These are phyloP conservation scores for Puccinia novopanici DNA, from an alignment of 1,284 basidiomycete species.

Conservation along the genomic window DNA sequence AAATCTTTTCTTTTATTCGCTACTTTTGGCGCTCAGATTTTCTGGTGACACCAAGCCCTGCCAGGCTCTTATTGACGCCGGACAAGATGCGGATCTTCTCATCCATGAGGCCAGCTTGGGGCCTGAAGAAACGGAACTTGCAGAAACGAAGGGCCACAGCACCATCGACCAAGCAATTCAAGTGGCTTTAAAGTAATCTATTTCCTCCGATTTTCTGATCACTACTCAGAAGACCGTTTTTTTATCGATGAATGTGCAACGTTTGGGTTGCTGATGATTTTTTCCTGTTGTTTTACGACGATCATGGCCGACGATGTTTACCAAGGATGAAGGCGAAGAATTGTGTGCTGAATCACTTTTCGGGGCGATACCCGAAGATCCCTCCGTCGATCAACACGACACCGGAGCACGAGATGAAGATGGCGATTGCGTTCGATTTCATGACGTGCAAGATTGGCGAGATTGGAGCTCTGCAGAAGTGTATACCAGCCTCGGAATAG, in stretches of 20 bases:
- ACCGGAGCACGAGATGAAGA: conserved; percentile 54
- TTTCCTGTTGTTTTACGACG: not conserved
- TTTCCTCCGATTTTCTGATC: not conserved
- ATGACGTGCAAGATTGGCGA: conserved; percentile 71
- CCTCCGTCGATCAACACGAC: conserved; percentile 61
- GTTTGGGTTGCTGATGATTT: not conserved
- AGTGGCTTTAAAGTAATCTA: conserved; percentile 77
- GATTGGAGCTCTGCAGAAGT: conserved; percentile 77
- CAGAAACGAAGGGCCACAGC: conserved; percentile 44
- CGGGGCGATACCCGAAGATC: conserved; percentile 86
- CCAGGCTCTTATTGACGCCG: conserved; percentile 69
- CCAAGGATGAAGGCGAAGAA: conserved; percentile 73
- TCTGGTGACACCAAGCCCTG: conserved; percentile 88
- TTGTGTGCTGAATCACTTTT: conserved; percentile 89
- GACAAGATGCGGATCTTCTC: conserved; percentile 72
- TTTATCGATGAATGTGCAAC: not conserved
- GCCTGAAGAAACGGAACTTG: conserved; percentile 65
- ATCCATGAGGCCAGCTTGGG: conserved; percentile 93
- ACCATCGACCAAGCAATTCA: conserved; percentile 59
- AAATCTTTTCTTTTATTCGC: not conserved
- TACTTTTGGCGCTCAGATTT: conserved; percentile 58
- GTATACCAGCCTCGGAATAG: conserved; percentile 71
- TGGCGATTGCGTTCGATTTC: conserved; percentile 81
- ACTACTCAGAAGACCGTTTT: not conserved
- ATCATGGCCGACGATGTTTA: not conserved